These are phyloP conservation scores for Amanita polypyramis DNA, from an alignment of 768 basidiomycete genomes.

Conservation along the genomic window DNA sequence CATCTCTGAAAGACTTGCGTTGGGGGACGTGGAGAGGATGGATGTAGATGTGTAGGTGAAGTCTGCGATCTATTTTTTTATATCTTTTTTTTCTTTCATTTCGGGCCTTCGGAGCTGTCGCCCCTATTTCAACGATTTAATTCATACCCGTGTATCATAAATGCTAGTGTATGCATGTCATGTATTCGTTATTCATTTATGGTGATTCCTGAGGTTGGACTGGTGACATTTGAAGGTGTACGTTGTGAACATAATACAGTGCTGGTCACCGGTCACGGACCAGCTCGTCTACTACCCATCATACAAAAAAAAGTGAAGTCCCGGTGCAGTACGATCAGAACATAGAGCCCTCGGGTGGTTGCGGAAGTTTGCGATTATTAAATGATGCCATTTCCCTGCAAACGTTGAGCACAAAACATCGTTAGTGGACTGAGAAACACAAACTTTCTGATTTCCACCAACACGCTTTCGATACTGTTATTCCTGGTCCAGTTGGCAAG, in stretches of 20 bases:
- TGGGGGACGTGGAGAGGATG: constrained; percentile 16
- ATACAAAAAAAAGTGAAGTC: not conserved
- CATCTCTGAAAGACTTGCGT: constrained; percentile 13
- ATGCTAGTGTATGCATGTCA: not conserved
- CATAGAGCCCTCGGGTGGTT: constrained; percentile 81
- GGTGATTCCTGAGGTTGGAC: no score
- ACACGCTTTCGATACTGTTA: constrained; percentile 75
- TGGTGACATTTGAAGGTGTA: no score
- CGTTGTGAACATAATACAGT: not conserved
- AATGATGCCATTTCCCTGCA: constrained; percentile 89
- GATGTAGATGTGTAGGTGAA: constrained; percentile 16
- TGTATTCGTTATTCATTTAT: no score
- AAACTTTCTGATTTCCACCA: constrained; percentile 90
- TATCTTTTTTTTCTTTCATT: not conserved
- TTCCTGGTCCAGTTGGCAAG: constrained; percentile 68
- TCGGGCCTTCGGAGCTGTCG: not conserved
- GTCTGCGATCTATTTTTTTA: not conserved
- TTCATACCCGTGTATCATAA: constrained; percentile 1
- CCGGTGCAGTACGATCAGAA: constrained; percentile 32
- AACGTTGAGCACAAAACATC: not conserved
- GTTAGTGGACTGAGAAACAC: constrained; percentile 16
- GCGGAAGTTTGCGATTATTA: constrained; percentile 87
- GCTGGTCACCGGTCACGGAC: not conserved
- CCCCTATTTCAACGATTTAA: no score
- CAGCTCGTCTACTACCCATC: not conserved